Conservation (phyloP, 805 yeast species). For the Wickerhamomyces chaumierensis region DNA sequence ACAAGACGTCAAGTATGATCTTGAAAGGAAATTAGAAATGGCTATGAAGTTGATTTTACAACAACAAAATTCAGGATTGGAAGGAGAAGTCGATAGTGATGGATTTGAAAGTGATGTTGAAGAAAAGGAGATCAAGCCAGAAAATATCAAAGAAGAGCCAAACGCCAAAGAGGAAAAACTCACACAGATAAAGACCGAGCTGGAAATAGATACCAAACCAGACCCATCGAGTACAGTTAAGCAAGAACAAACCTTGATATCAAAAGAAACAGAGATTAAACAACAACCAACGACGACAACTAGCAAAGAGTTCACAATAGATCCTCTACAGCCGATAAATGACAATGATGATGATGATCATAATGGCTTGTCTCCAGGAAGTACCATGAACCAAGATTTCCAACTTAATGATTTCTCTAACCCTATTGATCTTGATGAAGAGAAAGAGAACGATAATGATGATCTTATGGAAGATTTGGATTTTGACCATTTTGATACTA, state of each 20-base stretch:
- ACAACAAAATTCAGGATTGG: constrained; percentile 4
- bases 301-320: too few relatives aligned
- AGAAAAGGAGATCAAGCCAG: constrained; percentile 5
- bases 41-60: constrained; percentile 6
- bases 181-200: too few relatives aligned
- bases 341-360: too few relatives aligned
- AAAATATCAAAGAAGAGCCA: neutral
- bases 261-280: too few relatives aligned
- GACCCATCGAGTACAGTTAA: too few relatives aligned
- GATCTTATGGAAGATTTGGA: neutral
- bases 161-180: neutral
- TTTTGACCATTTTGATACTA: neutral
- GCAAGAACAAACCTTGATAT: too few relatives aligned
- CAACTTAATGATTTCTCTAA: neutral
- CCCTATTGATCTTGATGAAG: neutral
- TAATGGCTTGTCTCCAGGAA: too few relatives aligned
- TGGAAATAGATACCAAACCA: too few relatives aligned
- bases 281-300: too few relatives aligned
- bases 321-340: too few relatives aligned
- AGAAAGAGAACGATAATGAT: neutral
- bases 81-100: constrained; percentile 4
- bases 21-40: constrained; percentile 3
- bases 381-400: too few relatives aligned
- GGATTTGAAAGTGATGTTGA: constrained; percentile 2
- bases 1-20: neutral